Evolutionary conservation across 306 rosid species (phyloP), one percentile per base, ranked within the genome.

Genomic region (Castanea crenata): DNA sequence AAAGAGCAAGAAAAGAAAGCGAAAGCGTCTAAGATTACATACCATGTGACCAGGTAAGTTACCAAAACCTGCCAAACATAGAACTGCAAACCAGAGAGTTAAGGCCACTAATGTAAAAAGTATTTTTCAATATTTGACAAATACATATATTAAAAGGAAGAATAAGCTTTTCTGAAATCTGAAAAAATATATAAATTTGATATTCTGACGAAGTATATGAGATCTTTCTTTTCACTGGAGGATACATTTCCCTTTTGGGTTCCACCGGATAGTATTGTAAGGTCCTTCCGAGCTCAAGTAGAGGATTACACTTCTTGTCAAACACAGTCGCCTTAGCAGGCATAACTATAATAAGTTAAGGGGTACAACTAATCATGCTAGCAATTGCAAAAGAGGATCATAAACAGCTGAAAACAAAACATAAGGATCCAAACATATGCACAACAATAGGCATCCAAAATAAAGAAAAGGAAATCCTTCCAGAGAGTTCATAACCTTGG

Each of bases 41-140:
- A 94, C 99, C 99, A 94, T 90, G 75, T 92, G 91, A 78, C 99
- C 97, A 51, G 99, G 99, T 52, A 94, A 89, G 85, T 94, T 94
- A 64, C 99, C 99, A 44, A 94, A 94, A 71, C 99, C 99, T 44
- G 97, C 97, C 88, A 94, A 81, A 85, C 97, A 91, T 62, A 94
- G 80, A 86, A 92, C 99, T 94, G 79, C 34, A 74, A 79, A 73
- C 77, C 46, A 71, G 76, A 63, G 79, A 64, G 85, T 94, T 90
- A 94, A 90, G 97, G 93, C 62, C 56, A 82, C 80, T 84, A 74
- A 79, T 61, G 76, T 51, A 78, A 69, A 62, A 38, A 49, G 32
- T 32, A 31, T 55, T 31, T 56, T 83, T 15, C 44, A 44, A 70
- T 76, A 55, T 57, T 27, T 68, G 31, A 68, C 71, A 56, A 34